Percentiles rank a stretch among this genome's conserved stretches.
These are phyloP conservation scores for Linanthus parryae DNA, from an alignment of 148 eudicot genomes.

Conservation along the genomic window DNA sequence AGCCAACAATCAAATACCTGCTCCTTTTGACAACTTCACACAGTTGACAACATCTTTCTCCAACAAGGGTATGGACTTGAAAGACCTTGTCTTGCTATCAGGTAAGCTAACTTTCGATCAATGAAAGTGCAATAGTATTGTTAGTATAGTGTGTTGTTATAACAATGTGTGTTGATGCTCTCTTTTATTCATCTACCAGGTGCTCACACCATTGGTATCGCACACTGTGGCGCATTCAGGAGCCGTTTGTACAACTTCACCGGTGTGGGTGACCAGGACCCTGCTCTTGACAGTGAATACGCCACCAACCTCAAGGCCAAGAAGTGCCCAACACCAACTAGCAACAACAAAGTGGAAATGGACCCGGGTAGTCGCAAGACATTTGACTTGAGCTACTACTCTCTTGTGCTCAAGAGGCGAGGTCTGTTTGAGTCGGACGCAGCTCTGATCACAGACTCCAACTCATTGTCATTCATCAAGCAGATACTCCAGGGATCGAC, in stretches of 20 bases:
- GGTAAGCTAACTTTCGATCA: no score
- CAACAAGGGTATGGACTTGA: conserved; percentile 58
- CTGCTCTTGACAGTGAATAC: no score
- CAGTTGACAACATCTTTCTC: conserved; percentile 47
- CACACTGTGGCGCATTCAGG: conserved; percentile 28
- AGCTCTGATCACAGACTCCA: conserved; percentile 41
- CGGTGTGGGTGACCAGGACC: conserved; percentile 32
- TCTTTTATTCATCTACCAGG: conserved; percentile 16
- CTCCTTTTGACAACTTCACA: conserved; percentile 50
- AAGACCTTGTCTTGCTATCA: conserved; percentile 70
- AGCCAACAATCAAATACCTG: conserved; percentile 48
- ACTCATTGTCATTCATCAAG: conserved; percentile 25
- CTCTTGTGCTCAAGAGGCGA: conserved; percentile 46
- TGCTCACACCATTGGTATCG: conserved; percentile 37
- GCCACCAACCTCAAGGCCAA: conserved; percentile 47
- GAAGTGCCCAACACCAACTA: conserved; percentile 40
- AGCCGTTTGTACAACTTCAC: conserved; percentile 38
- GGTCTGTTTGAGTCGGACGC: conserved; percentile 74
- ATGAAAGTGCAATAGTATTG: no score
- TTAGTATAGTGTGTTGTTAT: no score
- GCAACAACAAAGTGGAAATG: conserved; percentile 66
- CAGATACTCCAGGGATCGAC: conserved; percentile 42
- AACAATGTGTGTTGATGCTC: no score
- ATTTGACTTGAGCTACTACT: conserved; percentile 66
- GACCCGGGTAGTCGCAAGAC: conserved; percentile 75